Conservation (phyloP, 768 basidiomycete genomes). For the Lentinula guzmanii region DNA sequence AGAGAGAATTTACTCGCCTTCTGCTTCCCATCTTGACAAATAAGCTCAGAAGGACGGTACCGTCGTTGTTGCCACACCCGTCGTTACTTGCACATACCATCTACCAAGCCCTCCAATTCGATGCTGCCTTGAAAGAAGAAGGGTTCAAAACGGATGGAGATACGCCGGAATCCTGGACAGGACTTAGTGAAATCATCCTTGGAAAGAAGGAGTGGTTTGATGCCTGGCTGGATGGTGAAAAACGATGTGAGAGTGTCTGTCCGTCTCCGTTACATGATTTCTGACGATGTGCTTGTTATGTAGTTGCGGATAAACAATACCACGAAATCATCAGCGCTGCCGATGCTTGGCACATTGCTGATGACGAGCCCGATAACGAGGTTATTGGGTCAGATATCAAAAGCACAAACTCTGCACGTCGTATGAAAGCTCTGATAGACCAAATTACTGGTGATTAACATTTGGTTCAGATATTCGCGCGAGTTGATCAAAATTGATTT, state of each 20-base stretch:
- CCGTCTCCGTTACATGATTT: conserved; percentile 2
- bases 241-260: conserved; percentile 59
- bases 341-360: conserved; percentile 83
- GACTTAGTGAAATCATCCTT: conserved; percentile 77
- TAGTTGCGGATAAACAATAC: conserved; percentile 87
- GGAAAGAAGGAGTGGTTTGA: conserved; percentile 87
- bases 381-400: conserved; percentile 35
- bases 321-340: conserved; percentile 71
- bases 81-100: conserved; percentile 92
- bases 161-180: conserved; percentile 49
- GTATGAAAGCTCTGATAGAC: conserved; percentile 80
- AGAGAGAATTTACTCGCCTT: conserved; percentile 81
- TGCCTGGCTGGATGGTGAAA: conserved; percentile 86
- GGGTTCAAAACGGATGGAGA: conserved; percentile 51
- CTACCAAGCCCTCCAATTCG: conserved; percentile 87
- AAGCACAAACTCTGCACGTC: conserved; percentile 79
- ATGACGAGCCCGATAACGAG: conserved; percentile 44
- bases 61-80: conserved; percentile 68
- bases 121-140: conserved; percentile 67
- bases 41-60: conserved; percentile 72
- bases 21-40: conserved; percentile 73
- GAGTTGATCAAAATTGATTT: neutral
- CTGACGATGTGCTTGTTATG: neutral
- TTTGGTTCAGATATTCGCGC: neutral
- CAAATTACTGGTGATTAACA: conserved; percentile 77